Conservation (phyloP, 2,329 filamentous ascomycete genomes). For the Scedosporium aurantiacum region DNA sequence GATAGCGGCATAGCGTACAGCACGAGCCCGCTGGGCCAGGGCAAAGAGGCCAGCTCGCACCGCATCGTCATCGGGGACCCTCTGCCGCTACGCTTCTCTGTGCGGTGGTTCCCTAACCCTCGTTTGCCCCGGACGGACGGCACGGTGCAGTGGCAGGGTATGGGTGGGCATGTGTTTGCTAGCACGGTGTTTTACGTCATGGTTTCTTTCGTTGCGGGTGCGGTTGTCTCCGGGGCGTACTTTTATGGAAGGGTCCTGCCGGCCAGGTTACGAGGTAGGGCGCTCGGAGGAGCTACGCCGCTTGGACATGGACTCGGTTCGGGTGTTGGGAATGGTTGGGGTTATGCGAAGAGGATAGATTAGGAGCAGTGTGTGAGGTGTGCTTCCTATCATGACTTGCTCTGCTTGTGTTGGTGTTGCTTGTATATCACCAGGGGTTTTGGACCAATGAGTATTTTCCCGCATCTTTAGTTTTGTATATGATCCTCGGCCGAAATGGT, state of each 20-base stretch:
- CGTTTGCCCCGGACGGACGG: constrained; percentile 58
- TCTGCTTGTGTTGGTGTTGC: background rate
- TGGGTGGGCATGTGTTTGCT: constrained; percentile 53
- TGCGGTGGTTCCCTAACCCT: constrained; percentile 78
- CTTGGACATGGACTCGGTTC: constrained; percentile 42
- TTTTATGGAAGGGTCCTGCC: constrained; percentile 51
- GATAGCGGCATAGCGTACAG: constrained; percentile 84
- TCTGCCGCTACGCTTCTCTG: constrained; percentile 64
- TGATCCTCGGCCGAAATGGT: background rate
- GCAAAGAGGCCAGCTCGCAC: background rate
- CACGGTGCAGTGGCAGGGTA: constrained; percentile 52
- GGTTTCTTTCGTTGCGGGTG: constrained; percentile 46
- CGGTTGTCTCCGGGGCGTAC: constrained; percentile 43
- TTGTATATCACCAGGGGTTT: background rate
- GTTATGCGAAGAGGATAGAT: constrained; percentile 38
- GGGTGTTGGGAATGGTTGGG: constrained; percentile 46
- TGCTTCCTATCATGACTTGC: background rate
- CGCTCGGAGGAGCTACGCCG: constrained; percentile 46
- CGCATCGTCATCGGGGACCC: constrained; percentile 75
- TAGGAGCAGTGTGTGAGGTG: background rate
- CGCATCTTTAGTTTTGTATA: background rate
- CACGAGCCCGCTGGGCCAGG: constrained; percentile 48
- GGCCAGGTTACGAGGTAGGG: constrained; percentile 35
- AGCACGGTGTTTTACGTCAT: constrained; percentile 53
- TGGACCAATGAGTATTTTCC: background rate